Evolutionary conservation across 2,329 filamentous ascomycete genomes (phyloP).

Genomic region (Fusarium clavum): DNA sequence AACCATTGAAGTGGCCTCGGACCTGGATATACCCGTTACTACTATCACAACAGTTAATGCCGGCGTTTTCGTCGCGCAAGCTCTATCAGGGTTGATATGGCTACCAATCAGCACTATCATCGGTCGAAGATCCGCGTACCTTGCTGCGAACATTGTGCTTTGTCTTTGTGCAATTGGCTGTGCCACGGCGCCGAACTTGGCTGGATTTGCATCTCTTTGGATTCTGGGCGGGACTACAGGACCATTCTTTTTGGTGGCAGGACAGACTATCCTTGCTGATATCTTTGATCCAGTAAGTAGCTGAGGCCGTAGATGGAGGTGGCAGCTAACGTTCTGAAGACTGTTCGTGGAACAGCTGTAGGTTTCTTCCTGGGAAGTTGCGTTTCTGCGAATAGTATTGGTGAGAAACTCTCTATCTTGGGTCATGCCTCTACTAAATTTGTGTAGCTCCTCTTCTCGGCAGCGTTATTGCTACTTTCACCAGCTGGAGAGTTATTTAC

Average conservation of each 20-base stretch:
- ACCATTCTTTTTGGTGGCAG: conserved; percentile 44
- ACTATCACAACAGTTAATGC: conserved; percentile 43
- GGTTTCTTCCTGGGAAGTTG: conserved; percentile 45
- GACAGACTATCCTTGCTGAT: conserved; percentile 44
- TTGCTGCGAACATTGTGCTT: conserved; percentile 41
- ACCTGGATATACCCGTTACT: conserved; percentile 15
- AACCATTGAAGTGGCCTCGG: conserved; percentile 34
- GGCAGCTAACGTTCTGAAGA: conserved; percentile 14
- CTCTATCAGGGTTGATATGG: conserved; percentile 43
- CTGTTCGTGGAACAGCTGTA: conserved; percentile 42
- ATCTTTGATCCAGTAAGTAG: conserved; percentile 44
- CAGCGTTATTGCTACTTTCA: conserved; percentile 45
- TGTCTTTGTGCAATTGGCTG: conserved; percentile 41
- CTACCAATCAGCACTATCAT: conserved; percentile 43
- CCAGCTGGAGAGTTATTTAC: conserved; percentile 47
- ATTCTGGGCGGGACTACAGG: conserved; percentile 43
- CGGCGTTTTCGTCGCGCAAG: conserved; percentile 43
- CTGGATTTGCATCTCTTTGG: conserved; percentile 41
- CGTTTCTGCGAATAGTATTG: conserved; percentile 43
- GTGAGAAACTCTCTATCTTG: conserved; percentile 4
- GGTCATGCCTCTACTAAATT: neutral
- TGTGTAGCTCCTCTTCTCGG: conserved; percentile 39
- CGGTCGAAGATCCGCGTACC: conserved; percentile 40
- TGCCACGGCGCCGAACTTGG: conserved; percentile 37
- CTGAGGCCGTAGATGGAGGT: fast-evolving